Evolutionary conservation across 345 rosid species (phyloP).

Genomic region (Linum lewisii): DNA sequence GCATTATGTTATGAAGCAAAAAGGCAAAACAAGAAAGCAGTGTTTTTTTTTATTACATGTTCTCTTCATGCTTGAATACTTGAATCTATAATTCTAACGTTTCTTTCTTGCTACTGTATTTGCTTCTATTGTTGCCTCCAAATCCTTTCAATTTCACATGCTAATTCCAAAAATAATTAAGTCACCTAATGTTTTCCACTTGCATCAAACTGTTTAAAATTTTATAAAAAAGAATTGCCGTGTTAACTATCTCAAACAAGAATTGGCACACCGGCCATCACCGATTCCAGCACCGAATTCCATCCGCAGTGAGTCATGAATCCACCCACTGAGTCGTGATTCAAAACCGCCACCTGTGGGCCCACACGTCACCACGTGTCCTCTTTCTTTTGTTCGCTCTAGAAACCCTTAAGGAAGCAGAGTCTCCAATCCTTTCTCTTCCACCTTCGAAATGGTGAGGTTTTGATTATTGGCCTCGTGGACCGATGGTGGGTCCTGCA

Average conservation of each 20-base stretch:
- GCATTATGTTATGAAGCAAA: too few species aligned
- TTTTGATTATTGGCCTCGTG: background rate
- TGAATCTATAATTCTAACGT: too few species aligned
- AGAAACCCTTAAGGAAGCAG: slow-evolving; percentile 34
- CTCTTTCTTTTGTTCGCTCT: slow-evolving; percentile 28
- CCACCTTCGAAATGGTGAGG: background rate
- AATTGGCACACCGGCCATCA: background rate
- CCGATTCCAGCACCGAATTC: slow-evolving; percentile 4
- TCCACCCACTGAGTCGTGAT: slow-evolving; percentile 31
- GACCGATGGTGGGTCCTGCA: slow-evolving; percentile 22
- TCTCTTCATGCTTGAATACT: too few species aligned
- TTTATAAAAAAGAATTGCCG: too few species aligned
- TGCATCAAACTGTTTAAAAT: too few species aligned
- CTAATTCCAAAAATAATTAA: too few species aligned
- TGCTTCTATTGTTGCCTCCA: too few species aligned
- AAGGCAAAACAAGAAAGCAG: too few species aligned
- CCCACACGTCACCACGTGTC: slow-evolving; percentile 49
- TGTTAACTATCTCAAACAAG: slow-evolving; percentile 21
- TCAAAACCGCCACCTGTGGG: slow-evolving; percentile 29
- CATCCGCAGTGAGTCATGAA: slow-evolving; percentile 60
- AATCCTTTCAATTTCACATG: too few species aligned
- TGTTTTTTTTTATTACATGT: too few species aligned
- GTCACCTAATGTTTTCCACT: slow-evolving; percentile 51
- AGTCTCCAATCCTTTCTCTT: slow-evolving; percentile 12
- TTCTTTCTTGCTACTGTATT: too few species aligned